These are phyloP conservation scores for Angomonas ambiguus DNA, from an alignment of 208 protist genomes.

Conservation along the genomic window DNA sequence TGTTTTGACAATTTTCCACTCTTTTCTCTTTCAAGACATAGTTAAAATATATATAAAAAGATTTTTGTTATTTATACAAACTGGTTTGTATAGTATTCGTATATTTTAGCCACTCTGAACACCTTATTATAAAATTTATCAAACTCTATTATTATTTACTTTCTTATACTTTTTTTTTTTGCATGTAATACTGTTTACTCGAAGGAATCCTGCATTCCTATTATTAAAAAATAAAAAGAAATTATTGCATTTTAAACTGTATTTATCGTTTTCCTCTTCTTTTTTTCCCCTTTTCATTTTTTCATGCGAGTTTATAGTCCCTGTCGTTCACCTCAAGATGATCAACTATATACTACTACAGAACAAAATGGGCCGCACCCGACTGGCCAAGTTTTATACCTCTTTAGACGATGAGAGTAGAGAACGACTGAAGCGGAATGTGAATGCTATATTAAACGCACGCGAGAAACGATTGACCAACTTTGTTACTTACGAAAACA, in stretches of 20 bases:
- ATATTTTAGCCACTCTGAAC: no score
- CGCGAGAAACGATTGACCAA: constrained; percentile 94
- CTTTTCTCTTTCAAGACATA: no score
- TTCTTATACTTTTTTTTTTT: constrained; percentile 11
- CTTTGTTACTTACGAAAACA: constrained; percentile 94
- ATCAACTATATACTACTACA: constrained; percentile 99
- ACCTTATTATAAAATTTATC: no score
- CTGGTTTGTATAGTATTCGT: no score
- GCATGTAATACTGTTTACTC: background rate
- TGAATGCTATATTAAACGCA: constrained; percentile 94
- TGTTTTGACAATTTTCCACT: background rate
- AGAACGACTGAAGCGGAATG: constrained; percentile 92
- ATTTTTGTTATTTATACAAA: no score
- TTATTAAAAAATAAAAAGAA: background rate
- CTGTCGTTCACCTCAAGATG: constrained; percentile 42
- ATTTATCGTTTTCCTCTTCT: constrained; percentile 16
- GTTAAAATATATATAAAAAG: no score
- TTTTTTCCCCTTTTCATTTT: constrained; percentile 4
- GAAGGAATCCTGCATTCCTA: background rate
- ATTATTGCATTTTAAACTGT: no score
- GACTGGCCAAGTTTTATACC: constrained; percentile 98
- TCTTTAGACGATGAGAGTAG: constrained; percentile 94
- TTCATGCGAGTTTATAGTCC: background rate
- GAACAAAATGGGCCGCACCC: constrained; percentile 98
- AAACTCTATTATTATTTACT: no score